Evolutionary conservation across 2,329 filamentous ascomycete species (phyloP), one percentile per base, ranked within the genome.

Genomic region (Grosmannia serpens): DNA sequence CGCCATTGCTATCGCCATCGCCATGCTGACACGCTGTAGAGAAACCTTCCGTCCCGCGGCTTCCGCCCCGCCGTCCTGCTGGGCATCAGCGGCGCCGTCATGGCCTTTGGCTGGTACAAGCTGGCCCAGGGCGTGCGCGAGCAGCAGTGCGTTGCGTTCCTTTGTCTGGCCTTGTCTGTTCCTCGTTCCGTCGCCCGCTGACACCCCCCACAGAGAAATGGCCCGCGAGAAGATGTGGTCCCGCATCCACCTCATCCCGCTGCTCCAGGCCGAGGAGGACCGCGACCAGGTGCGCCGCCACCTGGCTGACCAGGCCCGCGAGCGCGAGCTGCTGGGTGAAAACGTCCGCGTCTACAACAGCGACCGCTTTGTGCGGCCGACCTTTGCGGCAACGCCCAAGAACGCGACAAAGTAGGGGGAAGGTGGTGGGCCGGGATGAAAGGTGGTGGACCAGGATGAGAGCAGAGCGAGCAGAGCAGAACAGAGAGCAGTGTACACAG

Each of bases 191-290:
- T 5, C 58, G 22, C 55, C 50, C 44, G 53, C 58, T 61, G 50
- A 59, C 49, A 38, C n/a, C 8, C 15, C n/a, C 0, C 29, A 59
- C 67, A 96, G 91, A 70, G 94, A 99, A 75, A 86, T 96, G 65
- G 89, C 86, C 63, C 89, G 94, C 67, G 94, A 99, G 71, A 99
- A 97, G 80, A 94, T 96, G 84, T 99, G 94, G 94, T 84, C 89
- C 62, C 87, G 94, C 70, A 95, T 99, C 75, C 85, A 97, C 75
- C 81, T 99, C 64, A 94, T 92, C 69, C 94, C 94, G 60, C 77
- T 96, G 63, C 84, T 99, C 63, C 92, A 97, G 73, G 94, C 94
- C 59, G 94, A 99, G 71, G 91, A 96, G 74, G 94, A 99, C 77
- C 87, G 94, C 62, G 94, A 99, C 75, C 87, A 92, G 71, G 91